Evolutionary conservation across 768 basidiomycete genomes (phyloP).

Genomic region (Hericium coralloides): DNA sequence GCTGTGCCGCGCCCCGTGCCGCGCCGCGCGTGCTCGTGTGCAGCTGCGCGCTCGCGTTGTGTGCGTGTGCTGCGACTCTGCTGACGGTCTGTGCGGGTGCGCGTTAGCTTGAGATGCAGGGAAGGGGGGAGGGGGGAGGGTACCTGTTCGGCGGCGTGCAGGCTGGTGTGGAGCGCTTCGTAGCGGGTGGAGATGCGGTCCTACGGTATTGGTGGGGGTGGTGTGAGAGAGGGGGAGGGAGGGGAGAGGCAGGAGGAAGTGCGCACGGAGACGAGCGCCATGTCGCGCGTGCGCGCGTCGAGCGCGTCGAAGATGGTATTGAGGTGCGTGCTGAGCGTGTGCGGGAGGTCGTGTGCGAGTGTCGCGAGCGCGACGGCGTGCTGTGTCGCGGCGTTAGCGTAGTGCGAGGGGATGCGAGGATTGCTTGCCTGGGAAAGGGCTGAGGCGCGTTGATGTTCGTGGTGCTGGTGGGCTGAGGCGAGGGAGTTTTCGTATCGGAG

Average conservation of each 20-base stretch:
- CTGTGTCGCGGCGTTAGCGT: background rate
- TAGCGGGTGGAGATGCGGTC: background rate
- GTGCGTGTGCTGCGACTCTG: background rate
- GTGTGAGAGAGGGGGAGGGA: background rate
- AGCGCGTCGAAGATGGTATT: background rate
- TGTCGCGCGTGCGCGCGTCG: background rate
- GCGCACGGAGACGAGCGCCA: background rate
- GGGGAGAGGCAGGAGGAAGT: background rate
- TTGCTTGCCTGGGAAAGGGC: background rate
- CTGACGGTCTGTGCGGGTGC: constrained; percentile 1
- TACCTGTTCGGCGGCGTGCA: background rate
- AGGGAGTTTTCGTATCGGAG: background rate
- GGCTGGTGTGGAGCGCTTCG: background rate
- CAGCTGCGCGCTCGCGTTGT: background rate
- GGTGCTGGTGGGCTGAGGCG: background rate
- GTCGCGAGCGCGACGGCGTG: background rate
- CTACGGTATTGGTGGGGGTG: background rate
- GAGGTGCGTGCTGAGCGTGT: background rate
- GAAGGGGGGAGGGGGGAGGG: background rate
- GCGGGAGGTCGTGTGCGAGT: background rate
- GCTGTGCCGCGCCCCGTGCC: constrained; percentile 3
- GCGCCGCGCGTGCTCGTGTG: constrained; percentile 6
- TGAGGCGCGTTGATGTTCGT: background rate
- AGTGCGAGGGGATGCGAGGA: background rate
- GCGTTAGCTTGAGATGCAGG: background rate